Conservation (phyloP, 805 yeast species). For the Debaryomyces castellii region DNA sequence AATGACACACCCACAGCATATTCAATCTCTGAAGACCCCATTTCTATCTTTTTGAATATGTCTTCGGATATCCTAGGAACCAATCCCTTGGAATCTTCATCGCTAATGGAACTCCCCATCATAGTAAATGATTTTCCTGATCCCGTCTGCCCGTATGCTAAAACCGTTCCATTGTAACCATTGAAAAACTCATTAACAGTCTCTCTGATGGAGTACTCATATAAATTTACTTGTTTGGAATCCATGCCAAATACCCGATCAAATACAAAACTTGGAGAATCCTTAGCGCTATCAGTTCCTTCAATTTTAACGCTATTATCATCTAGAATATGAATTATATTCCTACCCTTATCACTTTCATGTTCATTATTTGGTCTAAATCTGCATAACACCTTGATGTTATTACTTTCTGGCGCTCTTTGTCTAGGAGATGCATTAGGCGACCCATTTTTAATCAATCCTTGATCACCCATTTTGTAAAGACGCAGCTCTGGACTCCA, state of each 20-base stretch:
- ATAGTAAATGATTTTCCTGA: slow-evolving; percentile 76
- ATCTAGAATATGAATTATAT: slow-evolving; percentile 19
- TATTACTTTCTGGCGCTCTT: slow-evolving; percentile 14
- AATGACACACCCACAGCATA: slow-evolving; percentile 68
- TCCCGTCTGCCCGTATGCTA: slow-evolving; percentile 81
- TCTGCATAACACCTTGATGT: slow-evolving; percentile 69
- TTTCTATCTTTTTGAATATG: slow-evolving; percentile 55
- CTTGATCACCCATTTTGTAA: not conserved
- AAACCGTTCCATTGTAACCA: slow-evolving; percentile 77
- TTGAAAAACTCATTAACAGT: slow-evolving; percentile 68
- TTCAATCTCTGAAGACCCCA: slow-evolving; percentile 50
- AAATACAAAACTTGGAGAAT: slow-evolving; percentile 48
- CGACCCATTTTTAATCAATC: not conserved
- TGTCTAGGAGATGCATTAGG: not conserved
- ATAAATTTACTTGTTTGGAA: slow-evolving; percentile 57
- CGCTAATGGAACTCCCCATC: slow-evolving; percentile 54
- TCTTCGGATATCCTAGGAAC: slow-evolving; percentile 71
- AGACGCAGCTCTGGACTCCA: not conserved
- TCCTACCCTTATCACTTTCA: slow-evolving; percentile 25
- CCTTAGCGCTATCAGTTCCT: slow-evolving; percentile 16
- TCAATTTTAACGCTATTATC: slow-evolving; percentile 25
- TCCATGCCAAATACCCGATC: slow-evolving; percentile 61
- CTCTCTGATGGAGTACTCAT: slow-evolving; percentile 55
- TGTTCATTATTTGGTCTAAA: slow-evolving; percentile 56
- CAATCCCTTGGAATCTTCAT: slow-evolving; percentile 51